Base-by-base conservation (phyloP, 768 basidiomycete species). In the Russula abietina region DNA sequence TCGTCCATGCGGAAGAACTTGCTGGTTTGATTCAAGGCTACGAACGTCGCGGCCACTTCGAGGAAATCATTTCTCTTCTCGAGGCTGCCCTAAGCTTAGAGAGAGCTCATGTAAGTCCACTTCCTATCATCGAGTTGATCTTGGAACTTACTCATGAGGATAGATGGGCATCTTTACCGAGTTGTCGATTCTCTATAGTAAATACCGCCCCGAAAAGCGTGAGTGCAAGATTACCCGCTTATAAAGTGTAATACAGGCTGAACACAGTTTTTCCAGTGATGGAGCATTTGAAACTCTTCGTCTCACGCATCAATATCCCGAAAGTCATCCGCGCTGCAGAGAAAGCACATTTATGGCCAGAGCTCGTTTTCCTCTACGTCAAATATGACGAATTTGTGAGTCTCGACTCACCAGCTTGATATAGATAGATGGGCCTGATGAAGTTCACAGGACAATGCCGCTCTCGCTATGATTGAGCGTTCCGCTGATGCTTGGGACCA, bases 401-500 rank as follows among this genome's bases (percentile, higher is more conserved):
- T 81, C 17, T 1, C 32, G n/a, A 55, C 19, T 19, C 12, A 19
- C 39, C 6, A 24, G 16, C 19, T 48, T 36, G 12, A 22, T 10
- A 12, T 9, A 12, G 36, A 36, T 36, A 14, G 36, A 9, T 54
- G 19, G n/a, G 8, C 33, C 49, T 51, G 53, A 57, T 33, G 45
- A 49, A 66, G 19, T 7, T 38, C 36, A 16, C 53, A 93, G 85
- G 97, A 98, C 73, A 98, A 99, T 71, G 96, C 97, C 36, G 92
- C 96, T 41, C 80, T 98, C 68, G 93, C 94, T 4, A 99, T 98
- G 95, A 98, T 98, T 73, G 97, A 99, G 74, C 88, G 95, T 22
- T 91, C 97, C 2, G 84, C 92, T n/a, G 93, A 97, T 74, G 93
- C 94, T 54, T 99, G 95, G 95, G 97, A 99, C 61, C 97, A 99